Base-by-base conservation (phyloP, 495 filamentous ascomycete species). In the Cercophora newfieldiana region DNA sequence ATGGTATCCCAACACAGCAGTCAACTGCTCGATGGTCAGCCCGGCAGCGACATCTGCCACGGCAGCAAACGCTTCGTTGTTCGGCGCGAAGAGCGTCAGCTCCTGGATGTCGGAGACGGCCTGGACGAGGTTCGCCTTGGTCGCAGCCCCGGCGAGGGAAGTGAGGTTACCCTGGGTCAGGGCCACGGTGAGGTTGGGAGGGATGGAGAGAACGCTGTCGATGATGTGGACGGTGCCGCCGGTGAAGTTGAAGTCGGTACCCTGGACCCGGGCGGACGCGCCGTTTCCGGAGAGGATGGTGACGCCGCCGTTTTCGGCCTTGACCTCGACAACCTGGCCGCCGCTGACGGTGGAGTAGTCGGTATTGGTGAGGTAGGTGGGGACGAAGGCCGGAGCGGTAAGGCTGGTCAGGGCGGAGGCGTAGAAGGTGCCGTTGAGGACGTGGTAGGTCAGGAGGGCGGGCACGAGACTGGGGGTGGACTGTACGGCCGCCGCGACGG, bases 161-260 rank as follows among this genome's bases (percentile, higher is more conserved):
- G 86, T 90, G 4, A 90, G 80, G 61, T 86, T 84, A 6, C 77
- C 77, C 0, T 71, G 50, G 16, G 85, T 78, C 12, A 79, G 59
- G 0, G 86, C 87, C 22, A 75, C 73, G 10, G 78, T 77, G 57
- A 88, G 66, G 64, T 82, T 82, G 44, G 73, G 44, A 0, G 90
- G 90, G 47, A 90, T 76, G 19, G 79, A 78, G 5, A 90, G 79
- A 47, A 87, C 75, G 14, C 66, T 74, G 74, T 91, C 84, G 71
- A 92, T 85, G 56, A 91, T 74, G 72, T 92, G 89, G 33, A 91
- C 77, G 1, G 87, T 81, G 47, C 89, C 90, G 21, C 85, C 83
- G 48, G 78, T 81, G 76, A 89, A 91, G 66, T 80, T 79, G 50
- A 89, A 67, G 72, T 91, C 83, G 51, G 74, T 64, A 31, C 67